Base-by-base conservation (phyloP, 306 rosid species). In the Cajanus cajan region DNA sequence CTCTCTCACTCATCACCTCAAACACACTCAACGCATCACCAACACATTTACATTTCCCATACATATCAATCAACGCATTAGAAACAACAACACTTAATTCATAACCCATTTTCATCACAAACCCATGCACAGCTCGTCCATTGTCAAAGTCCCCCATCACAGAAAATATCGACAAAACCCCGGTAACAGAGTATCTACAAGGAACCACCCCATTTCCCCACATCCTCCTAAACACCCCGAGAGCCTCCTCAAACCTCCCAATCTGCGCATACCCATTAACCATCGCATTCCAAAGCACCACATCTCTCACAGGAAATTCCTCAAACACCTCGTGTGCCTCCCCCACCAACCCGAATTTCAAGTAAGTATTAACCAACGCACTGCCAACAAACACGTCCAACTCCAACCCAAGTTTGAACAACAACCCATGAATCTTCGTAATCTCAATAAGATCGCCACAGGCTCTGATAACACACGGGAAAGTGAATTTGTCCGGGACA, bases 201-300 rank as follows among this genome's bases (percentile, higher is more conserved):
- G 95, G 93, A 78, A 87, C 68, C 45, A 92, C 64, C 31, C 93
- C 87, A 25, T 86, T 86, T 57, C 59, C 63, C 51, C 75, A 68
- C 93, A 94, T 94, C 75, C 71, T 85, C 85, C 82, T 82, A 76
- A 94, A 89, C 69, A 87, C 84, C 75, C 62, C 78, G 78, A 94
- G 67, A 22, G 97, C 97, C 85, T 92, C 89, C 9, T 89, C 87
- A 73, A 88, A 82, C 25, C 58, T 43, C 50, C 93, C 95, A 81
- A 89, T 92, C 80, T 87, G 87, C 2, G 87, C 85, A 82, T 84
- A 86, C 71, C 97, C 97, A 85, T 85, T 92, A 64, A 94, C 85
- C 97, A 94, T 86, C 0, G 98, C 88, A 39, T 92, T 94, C 97
- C 97, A 92, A 25, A 92, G 90, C 80, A 92, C 98, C 24, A 89